Conservation (phyloP, 768 basidiomycete species). For the Xerocomellus amylosporus region DNA sequence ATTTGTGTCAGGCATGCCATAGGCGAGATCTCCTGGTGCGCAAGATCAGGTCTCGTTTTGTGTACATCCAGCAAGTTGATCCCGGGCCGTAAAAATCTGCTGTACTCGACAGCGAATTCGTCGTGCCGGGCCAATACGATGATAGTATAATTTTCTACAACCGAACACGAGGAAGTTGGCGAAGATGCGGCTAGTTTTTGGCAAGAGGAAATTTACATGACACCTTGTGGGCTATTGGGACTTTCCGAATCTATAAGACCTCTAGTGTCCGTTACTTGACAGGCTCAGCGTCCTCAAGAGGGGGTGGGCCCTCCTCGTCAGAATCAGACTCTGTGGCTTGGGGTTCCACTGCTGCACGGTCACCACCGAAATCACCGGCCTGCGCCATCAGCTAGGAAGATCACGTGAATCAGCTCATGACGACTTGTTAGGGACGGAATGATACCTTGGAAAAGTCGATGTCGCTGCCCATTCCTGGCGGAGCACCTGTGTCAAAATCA, state of each 20-base stretch:
- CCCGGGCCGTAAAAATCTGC: too few relatives aligned
- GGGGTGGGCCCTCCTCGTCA: constrained; percentile 69
- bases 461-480: constrained; percentile 37
- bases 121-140: not conserved
- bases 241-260: not conserved
- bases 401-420: constrained; percentile 5
- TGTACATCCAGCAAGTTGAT: too few relatives aligned
- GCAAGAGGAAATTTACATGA: constrained; percentile 16
- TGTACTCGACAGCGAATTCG: not conserved
- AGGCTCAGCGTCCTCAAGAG: constrained; percentile 67
- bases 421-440: constrained; percentile 2
- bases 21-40: not conserved
- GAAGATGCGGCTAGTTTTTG: constrained; percentile 1
- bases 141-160: not conserved
- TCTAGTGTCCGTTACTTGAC: not conserved
- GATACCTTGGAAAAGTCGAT: constrained; percentile 68
- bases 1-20: not conserved
- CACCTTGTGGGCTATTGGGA: not conserved
- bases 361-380: constrained; percentile 29
- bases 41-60: too few relatives aligned
- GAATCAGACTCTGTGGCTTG: constrained; percentile 34
- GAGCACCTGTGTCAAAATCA: constrained; percentile 30
- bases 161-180: not conserved
- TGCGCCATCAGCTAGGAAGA: constrained; percentile 41
- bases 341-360: not conserved